Evolutionary conservation across 73 alveolate species (phyloP), one percentile per base, ranked within the genome.

Genomic region (Tetrahymena borealis): DNA sequence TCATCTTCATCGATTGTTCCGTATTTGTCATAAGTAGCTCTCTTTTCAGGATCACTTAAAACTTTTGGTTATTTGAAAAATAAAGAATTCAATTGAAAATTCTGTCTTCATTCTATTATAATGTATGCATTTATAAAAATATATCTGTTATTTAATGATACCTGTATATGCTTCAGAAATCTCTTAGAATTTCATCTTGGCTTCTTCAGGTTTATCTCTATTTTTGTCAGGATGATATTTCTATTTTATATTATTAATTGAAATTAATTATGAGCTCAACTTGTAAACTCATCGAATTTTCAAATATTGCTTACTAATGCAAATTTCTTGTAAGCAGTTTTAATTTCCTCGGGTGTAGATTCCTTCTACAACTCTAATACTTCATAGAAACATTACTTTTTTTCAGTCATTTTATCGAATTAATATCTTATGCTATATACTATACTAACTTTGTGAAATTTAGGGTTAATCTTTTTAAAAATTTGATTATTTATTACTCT

Each of bases 101-200:
- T n/a, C n/a, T n/a, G n/a, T n/a, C n/a, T n/a, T 6, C 33, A 41
- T 41, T 41, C 32, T 41, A 41, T n/a, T n/a, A n/a, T n/a, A n/a
- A n/a, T n/a, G n/a, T 20, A 18, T 60, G 36, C 2, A 13, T 24
- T 15, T 6, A 60, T 20, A 2, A 42, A 42, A 42, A 13, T 15
- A 60, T 10, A 4, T 7, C 20, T 35, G 6, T 8, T 11, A 1
- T 15, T 15, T 24, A n/a, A 0, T 60, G 2, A n/a, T 60, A 60
- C 85, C 85, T 60, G 85, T 60, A 60, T 60, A 60, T 60, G 85
- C 85, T 60, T 60, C 85, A 60, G 85, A 60, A 60, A 60, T 60
- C 28, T 60, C 85, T n/a, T 60, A 60, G 28, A 60, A 60, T n/a
- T 60, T 60, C 85, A 60, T 13, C 85, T 60, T 60, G 28, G 85